These are phyloP conservation scores for Penicillium simplicissimum DNA, from an alignment of 495 filamentous ascomycete species.

Conservation along the genomic window DNA sequence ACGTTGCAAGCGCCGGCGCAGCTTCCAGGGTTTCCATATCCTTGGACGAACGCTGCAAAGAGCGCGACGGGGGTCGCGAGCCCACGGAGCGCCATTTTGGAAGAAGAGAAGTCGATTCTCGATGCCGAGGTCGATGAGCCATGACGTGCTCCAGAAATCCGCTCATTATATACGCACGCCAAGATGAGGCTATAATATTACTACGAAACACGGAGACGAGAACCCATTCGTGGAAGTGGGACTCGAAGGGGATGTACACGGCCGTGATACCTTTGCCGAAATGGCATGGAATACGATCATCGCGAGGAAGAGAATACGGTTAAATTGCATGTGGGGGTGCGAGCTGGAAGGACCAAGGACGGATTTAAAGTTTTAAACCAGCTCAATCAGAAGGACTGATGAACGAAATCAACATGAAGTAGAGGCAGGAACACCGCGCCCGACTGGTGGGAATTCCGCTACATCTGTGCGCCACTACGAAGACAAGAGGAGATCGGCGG, in stretches of 20 bases:
- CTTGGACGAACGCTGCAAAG: constrained; percentile 33
- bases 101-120: too few species aligned
- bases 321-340: constrained; percentile 1
- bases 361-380: too few species aligned
- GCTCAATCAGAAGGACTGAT: neutral
- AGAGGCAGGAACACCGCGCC: neutral
- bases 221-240: constrained; percentile 12
- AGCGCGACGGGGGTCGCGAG: constrained; percentile 8
- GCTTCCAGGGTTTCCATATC: constrained; percentile 54
- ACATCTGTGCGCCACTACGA: neutral
- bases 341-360: neutral
- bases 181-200: neutral
- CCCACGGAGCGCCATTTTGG: constrained; percentile 10
- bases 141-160: neutral
- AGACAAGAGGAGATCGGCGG: neutral
- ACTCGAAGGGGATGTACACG: neutral
- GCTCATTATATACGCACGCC: neutral
- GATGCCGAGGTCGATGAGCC: neutral
- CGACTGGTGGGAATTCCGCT: constrained; percentile 24
- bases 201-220: neutral
- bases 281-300: neutral
- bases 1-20: constrained; percentile 62
- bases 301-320: neutral
- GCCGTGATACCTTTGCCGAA: neutral
- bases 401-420: neutral